phyloP scores from a whole-genome alignment of 352 stramenopile species.

The Pythium rhizo-oryzae region DNA sequence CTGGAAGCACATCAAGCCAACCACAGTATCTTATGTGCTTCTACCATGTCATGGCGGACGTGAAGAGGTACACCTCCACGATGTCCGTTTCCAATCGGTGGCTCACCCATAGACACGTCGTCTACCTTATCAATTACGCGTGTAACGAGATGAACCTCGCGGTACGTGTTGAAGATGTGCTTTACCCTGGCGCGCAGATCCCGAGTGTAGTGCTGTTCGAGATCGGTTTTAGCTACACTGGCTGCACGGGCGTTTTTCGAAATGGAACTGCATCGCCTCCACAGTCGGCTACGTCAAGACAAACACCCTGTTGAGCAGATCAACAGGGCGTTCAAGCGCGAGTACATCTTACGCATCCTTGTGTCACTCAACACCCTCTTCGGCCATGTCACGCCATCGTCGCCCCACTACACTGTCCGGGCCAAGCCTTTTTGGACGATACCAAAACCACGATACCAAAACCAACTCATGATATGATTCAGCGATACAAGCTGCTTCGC shows the following conservation, averaged over 20 bases:
- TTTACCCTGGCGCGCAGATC: background rate
- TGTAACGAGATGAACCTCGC: slow-evolving; percentile 1
- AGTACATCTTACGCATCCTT: slow-evolving; percentile 20
- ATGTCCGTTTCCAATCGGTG: background rate
- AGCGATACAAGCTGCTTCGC: slow-evolving; percentile 3
- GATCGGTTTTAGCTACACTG: background rate
- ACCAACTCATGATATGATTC: background rate
- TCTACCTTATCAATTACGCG: slow-evolving; percentile 26
- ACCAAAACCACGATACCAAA: too few relatives aligned
- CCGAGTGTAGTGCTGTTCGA: background rate
- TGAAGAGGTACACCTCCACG: background rate
- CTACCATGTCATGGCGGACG: too few relatives aligned
- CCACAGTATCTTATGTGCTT: too few relatives aligned
- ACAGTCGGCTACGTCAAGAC: too few relatives aligned
- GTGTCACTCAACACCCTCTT: slow-evolving; percentile 18
- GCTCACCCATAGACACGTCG: background rate
- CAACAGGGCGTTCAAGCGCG: slow-evolving; percentile 31
- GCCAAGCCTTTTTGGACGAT: background rate
- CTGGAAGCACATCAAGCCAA: too few relatives aligned
- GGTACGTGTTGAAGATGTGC: background rate
- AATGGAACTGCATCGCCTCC: slow-evolving; percentile 22
- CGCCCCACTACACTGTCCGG: background rate
- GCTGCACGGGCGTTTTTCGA: slow-evolving; percentile 4
- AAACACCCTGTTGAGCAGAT: too few relatives aligned
- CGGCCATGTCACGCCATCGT: background rate